Conservation (phyloP, 148 eudicot genomes). For the Talinum fruticosum region DNA sequence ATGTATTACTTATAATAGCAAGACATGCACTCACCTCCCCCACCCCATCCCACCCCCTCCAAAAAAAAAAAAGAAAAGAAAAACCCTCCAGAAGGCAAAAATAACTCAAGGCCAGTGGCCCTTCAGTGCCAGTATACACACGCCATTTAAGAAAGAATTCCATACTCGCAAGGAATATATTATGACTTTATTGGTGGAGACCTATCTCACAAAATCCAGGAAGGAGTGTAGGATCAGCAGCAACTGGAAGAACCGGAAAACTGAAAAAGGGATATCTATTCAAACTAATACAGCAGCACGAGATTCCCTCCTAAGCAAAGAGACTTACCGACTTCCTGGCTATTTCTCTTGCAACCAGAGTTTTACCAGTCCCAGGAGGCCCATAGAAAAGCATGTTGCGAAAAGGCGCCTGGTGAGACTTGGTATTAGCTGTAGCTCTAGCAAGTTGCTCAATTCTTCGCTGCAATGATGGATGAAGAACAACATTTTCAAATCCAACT, state of each 20-base stretch:
- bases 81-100: no score
- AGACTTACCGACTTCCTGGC: conserved; percentile 81
- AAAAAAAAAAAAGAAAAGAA: no score
- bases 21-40: no score
- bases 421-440: conserved; percentile 91
- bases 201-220: background rate
- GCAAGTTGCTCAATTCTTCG: conserved; percentile 87
- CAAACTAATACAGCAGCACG: background rate
- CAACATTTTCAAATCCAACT: conserved; percentile 65
- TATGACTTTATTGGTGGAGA: background rate
- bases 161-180: no score
- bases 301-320: background rate
- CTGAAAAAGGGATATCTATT: background rate
- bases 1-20: no score
- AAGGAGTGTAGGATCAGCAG: no score
- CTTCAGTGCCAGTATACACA: no score
- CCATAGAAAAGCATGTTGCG: conserved; percentile 99
- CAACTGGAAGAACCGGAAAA: background rate
- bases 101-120: no score
- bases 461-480: conserved; percentile 82
- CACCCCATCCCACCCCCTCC: no score
- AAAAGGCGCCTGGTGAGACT: conserved; percentile 89
- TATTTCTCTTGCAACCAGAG: conserved; percentile 94
- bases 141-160: no score
- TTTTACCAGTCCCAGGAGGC: conserved; percentile 99